These are phyloP conservation scores for Stemphylium lycopersici DNA, from an alignment of 2,329 filamentous ascomycete species.

Conservation along the genomic window DNA sequence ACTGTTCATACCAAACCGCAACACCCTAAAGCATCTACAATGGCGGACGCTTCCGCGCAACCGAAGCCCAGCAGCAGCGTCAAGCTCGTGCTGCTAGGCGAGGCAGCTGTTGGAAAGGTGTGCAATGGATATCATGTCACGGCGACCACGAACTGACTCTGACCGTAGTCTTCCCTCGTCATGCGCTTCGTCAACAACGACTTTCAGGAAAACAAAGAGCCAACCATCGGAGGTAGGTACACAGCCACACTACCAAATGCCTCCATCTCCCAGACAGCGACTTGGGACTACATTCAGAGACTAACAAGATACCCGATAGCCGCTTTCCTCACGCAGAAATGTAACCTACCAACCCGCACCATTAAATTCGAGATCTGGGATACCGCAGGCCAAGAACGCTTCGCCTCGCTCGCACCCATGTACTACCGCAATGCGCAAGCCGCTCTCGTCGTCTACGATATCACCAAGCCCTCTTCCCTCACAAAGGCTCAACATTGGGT, in stretches of 20 bases:
- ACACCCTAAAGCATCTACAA: conserved; percentile 45
- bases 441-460: conserved; percentile 96
- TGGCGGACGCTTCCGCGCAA: conserved; percentile 72
- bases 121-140: background rate
- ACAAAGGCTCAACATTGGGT: conserved; percentile 99
- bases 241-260: background rate
- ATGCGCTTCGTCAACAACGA: conserved; percentile 99
- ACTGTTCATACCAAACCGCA: conserved; percentile 3
- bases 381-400: conserved; percentile 96
- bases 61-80: conserved; percentile 99
- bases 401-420: conserved; percentile 95
- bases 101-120: conserved; percentile 99
- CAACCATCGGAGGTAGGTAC: conserved; percentile 89
- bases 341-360: conserved; percentile 88
- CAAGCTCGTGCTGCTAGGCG: conserved; percentile 96
- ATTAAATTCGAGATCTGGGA: conserved; percentile 82
- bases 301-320: conserved; percentile 59
- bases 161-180: conserved; percentile 83
- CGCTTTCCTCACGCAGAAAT: conserved; percentile 98
- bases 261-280: background rate
- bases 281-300: background rate
- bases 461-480: conserved; percentile 94
- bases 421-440: conserved; percentile 99
- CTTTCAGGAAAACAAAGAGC: conserved; percentile 99
- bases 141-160: background rate